Evolutionary conservation across 192 early-diverging fungal species (phyloP).

Genomic region (Coemansia asiatica): DNA sequence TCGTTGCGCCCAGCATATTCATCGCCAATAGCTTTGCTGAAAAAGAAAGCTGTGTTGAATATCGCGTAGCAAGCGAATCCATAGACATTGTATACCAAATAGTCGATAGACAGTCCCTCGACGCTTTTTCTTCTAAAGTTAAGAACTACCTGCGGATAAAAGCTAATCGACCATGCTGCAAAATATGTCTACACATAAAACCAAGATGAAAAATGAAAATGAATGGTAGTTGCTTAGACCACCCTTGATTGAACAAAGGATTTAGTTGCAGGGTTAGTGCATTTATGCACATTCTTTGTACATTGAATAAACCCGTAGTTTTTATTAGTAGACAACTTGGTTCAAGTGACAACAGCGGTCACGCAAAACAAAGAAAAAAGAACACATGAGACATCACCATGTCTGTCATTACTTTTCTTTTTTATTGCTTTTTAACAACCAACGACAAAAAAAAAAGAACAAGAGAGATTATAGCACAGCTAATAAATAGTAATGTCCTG

Average conservation of each 20-base stretch:
- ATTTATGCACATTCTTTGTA: background rate
- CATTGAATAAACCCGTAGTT: background rate
- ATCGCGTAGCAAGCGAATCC: conserved; percentile 85
- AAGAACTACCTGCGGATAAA: conserved; percentile 83
- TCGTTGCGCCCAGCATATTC: conserved; percentile 72
- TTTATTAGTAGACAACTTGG: background rate
- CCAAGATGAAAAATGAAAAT: no score
- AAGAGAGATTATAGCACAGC: no score
- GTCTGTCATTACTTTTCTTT: background rate
- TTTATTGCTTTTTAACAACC: no score
- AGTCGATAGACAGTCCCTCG: conserved; percentile 87
- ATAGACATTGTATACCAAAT: conserved; percentile 79
- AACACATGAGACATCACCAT: background rate
- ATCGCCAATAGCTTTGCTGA: conserved; percentile 61
- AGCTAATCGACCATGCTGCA: conserved; percentile 82
- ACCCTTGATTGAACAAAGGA: background rate
- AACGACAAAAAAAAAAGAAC: no score
- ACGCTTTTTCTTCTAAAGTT: conserved; percentile 79
- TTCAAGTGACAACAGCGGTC: background rate
- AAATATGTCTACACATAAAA: conserved; percentile 67
- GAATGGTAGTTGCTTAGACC: background rate
- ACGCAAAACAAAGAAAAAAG: background rate
- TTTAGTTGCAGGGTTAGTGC: background rate
- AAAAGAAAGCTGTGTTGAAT: conserved; percentile 78
- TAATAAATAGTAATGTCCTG: no score